Conservation (phyloP, 2,329 filamentous ascomycete species). For the Pseudopithomyces chartarum region DNA sequence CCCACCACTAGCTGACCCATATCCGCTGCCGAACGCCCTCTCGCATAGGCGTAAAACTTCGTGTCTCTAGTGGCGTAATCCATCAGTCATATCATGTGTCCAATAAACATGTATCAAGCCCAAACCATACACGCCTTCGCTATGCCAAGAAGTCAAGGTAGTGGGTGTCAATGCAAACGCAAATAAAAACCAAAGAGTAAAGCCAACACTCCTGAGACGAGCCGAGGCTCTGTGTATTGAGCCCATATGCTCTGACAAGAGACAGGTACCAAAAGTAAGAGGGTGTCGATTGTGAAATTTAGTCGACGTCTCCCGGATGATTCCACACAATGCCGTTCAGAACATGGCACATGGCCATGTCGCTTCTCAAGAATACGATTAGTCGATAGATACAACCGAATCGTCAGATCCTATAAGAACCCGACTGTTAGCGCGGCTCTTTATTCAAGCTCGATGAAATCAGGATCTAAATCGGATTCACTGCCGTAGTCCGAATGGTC, state of each 20-base stretch:
- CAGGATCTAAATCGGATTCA: constrained; percentile 40
- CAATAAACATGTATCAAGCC: background rate
- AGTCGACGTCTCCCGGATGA: background rate
- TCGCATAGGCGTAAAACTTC: background rate
- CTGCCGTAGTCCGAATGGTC: constrained; percentile 45
- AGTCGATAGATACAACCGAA: background rate
- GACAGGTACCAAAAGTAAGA: background rate
- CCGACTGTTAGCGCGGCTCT: constrained; percentile 1
- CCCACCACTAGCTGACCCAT: background rate
- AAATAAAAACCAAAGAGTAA: background rate
- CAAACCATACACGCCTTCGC: constrained; percentile 3
- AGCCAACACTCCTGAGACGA: background rate
- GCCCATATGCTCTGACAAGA: background rate
- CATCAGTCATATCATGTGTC: background rate
- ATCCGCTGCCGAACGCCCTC: background rate
- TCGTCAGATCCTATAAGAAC: background rate
- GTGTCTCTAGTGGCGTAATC: background rate
- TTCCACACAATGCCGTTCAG: background rate
- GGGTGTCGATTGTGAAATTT: background rate
- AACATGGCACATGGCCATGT: background rate
- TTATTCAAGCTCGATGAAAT: constrained; percentile 27
- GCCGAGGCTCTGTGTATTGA: constrained; percentile 4
- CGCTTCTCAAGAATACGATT: background rate
- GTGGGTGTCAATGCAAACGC: constrained; percentile 3
- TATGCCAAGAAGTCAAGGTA: constrained; percentile 5